phyloP scores from a whole-genome alignment of 1,284 basidiomycete genomes.

The Cerrena zonata region DNA sequence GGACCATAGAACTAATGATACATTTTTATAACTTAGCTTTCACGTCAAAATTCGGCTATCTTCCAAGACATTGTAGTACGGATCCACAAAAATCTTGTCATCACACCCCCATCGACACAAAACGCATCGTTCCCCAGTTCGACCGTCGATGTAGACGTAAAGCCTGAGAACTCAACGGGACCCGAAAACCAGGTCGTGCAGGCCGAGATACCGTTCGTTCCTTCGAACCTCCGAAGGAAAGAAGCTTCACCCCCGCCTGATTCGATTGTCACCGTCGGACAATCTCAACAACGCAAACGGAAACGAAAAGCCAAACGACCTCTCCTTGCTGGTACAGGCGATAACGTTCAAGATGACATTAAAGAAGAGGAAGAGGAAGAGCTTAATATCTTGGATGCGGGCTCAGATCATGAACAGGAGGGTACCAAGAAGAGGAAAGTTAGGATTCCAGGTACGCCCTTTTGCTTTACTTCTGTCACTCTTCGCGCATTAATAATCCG shows the following conservation, averaged over 20 bases:
- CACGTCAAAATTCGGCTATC: too few relatives aligned
- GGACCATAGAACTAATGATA: too few relatives aligned
- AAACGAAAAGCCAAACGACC: constrained; percentile 36
- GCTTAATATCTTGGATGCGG: constrained; percentile 78
- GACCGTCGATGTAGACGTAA: too few relatives aligned
- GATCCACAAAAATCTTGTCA: constrained; percentile 38
- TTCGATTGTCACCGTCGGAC: constrained; percentile 67
- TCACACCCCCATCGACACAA: too few relatives aligned
- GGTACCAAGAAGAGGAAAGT: constrained; percentile 42
- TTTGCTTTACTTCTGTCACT: constrained; percentile 8
- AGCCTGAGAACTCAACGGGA: too few relatives aligned
- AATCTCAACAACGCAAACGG: constrained; percentile 55
- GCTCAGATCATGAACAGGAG: constrained; percentile 37
- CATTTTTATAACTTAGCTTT: too few relatives aligned
- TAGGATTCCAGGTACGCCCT: constrained; percentile 43
- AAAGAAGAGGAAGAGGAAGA: constrained; percentile 48
- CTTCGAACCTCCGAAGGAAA: background rate
- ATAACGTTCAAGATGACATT: constrained; percentile 11
- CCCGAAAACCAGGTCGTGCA: background rate
- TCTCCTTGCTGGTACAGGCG: constrained; percentile 13
- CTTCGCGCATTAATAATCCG: too few relatives aligned
- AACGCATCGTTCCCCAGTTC: too few relatives aligned
- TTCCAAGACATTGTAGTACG: constrained; percentile 35
- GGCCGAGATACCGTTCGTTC: constrained; percentile 1
- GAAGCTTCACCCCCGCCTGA: constrained; percentile 42